Base-by-base conservation (phyloP, 345 rosid genomes). In the Gossypium anomalum region DNA sequence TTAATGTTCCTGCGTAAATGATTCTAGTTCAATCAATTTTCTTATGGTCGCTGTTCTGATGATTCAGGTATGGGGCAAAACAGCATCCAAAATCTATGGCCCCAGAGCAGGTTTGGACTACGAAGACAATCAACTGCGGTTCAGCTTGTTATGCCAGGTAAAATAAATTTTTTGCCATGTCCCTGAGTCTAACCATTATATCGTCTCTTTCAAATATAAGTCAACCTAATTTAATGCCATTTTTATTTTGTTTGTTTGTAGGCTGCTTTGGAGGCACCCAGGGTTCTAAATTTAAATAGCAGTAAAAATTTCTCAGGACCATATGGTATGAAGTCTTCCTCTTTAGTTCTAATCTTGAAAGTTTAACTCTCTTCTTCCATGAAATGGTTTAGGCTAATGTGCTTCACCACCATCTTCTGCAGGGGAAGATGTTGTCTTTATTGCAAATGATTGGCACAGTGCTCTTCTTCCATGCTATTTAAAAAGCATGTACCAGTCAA, bases 371-470 rank as follows among this genome's bases (percentile, higher is more conserved):
- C 51, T 38, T 45, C 7, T 55, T 4, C 69, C 3, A 19, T 3
- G 71, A 75, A 67, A 19, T 23, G 62, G 25, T 10, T 59, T 34
- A 25, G 64, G 25, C 66, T 25, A 16, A 12, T 29, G 4, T 12
- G 45, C 17, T 48, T 72, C 2, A 22, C 73, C 2, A 22, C 75
- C 55, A 48, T 55, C 3, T 66, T n/a, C 44, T 67, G 77, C 87
- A 95, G 98, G 97, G 59, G 99, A 95, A 61, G 86, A 95, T 82
- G 93, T 89, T 63, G 79, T 91, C 62, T 95, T 95, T 69, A 25
- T 95, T 78, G 96, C 93, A 75, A 95, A 92, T 53, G 98, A 95
- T 70, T 95, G 98, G 99, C 99, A 95, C 84, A 91, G 96, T 51
- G 94, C 94, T 84, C 89, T 89, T 63, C 85, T 95, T 71, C 92